A percentile compares a stretch with the other conserved stretches of the same genome.
Conservation (phyloP, 2,329 filamentous ascomycete genomes). For the Fusarium liriodendri region DNA sequence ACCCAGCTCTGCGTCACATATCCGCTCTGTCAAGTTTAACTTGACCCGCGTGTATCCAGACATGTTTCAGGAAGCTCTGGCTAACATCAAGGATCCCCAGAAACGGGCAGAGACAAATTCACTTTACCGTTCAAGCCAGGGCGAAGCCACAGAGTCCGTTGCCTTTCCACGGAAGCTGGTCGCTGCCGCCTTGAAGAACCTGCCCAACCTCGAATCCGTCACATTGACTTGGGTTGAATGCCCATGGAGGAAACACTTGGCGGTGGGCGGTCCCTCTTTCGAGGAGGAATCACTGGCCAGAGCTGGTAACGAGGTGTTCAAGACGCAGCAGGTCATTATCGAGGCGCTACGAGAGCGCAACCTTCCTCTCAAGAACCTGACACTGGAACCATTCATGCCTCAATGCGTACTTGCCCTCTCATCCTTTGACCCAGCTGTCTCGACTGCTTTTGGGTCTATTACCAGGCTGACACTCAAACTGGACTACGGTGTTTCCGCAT, state of each 20-base stretch:
- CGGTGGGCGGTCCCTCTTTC: constrained; percentile 19
- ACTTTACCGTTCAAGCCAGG: constrained; percentile 22
- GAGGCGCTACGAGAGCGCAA: constrained; percentile 23
- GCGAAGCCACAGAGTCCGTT: not conserved
- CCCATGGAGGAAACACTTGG: constrained; percentile 28
- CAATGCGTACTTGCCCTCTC: constrained; percentile 13
- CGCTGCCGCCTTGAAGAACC: constrained; percentile 19
- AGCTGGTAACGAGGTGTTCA: constrained; percentile 15
- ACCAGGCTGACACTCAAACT: constrained; percentile 20
- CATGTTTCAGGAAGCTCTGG: constrained; percentile 4
- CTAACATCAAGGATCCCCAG: not conserved
- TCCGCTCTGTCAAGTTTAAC: constrained; percentile 59
- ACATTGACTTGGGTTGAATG: constrained; percentile 39
- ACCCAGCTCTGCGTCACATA: constrained; percentile 53
- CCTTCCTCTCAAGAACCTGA: constrained; percentile 30
- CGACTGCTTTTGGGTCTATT: constrained; percentile 23
- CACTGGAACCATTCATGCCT: constrained; percentile 31
- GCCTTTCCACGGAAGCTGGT: constrained; percentile 22
- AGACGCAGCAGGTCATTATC: constrained; percentile 36
- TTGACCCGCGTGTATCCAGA: constrained; percentile 43
- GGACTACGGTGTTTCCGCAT: constrained; percentile 7
- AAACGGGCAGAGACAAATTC: constrained; percentile 6
- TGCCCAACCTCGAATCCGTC: constrained; percentile 37
- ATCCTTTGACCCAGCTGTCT: not conserved
- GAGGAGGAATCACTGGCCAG: constrained; percentile 30